Evolutionary conservation across 805 yeast genomes (phyloP).

Genomic region (Barnettozyma botsteinii): DNA sequence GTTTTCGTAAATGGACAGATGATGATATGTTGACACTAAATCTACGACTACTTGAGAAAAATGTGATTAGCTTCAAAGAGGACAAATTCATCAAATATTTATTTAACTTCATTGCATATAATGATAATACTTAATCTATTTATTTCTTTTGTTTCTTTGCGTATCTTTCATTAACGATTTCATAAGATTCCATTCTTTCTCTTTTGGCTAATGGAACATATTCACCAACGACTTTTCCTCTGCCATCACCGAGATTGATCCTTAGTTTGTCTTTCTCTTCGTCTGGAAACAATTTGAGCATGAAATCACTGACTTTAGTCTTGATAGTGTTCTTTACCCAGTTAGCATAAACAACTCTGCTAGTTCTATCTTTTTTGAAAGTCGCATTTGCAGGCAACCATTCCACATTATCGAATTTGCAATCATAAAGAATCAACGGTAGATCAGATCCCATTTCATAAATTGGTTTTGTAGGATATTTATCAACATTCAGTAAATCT

Average conservation of each 20-base stretch:
- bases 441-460: slow-evolving; percentile 88
- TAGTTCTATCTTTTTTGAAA: slow-evolving; percentile 36
- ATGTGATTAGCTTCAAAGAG: background rate
- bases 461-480: slow-evolving; percentile 61
- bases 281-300: slow-evolving; percentile 20
- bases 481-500: slow-evolving; percentile 48
- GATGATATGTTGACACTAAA: background rate
- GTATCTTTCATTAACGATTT: slow-evolving; percentile 62
- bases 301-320: slow-evolving; percentile 38
- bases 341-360: slow-evolving; percentile 41
- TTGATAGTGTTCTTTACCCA: slow-evolving; percentile 56
- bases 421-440: slow-evolving; percentile 83
- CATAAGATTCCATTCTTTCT: slow-evolving; percentile 57
- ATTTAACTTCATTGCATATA: slow-evolving; percentile 1
- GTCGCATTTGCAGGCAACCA: slow-evolving; percentile 43
- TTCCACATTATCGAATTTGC: slow-evolving; percentile 64
- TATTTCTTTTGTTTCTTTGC: slow-evolving; percentile 25
- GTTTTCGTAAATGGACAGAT: background rate
- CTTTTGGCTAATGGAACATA: slow-evolving; percentile 58
- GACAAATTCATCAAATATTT: background rate
- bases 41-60: background rate
- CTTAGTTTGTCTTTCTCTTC: slow-evolving; percentile 14
- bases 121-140: background rate
- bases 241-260: slow-evolving; percentile 74
- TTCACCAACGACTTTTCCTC: slow-evolving; percentile 49